phyloP scores from a whole-genome alignment of 2,329 filamentous ascomycete species.

The Saccharata proteae region DNA sequence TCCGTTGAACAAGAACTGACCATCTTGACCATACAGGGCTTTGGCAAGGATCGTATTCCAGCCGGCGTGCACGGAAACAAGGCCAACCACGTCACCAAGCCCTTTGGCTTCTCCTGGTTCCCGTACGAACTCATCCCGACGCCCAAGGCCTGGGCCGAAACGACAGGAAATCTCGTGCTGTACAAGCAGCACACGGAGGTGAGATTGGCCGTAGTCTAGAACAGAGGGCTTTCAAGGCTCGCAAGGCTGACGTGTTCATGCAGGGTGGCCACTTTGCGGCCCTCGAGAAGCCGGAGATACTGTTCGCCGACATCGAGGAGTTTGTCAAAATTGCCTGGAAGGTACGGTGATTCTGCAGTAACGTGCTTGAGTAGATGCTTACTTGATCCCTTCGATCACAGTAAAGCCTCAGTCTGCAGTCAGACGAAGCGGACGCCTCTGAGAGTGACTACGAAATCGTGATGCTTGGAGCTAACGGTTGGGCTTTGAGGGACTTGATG shows the following conservation, averaged over 20 bases:
- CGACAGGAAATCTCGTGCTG: conserved; percentile 26
- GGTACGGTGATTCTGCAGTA: neutral
- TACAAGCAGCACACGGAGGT: conserved; percentile 24
- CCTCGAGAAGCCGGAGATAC: conserved; percentile 30
- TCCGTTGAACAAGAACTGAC: too few species aligned
- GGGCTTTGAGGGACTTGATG: too few species aligned
- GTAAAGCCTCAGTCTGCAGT: too few species aligned
- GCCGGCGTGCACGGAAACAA: neutral
- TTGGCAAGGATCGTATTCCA: neutral
- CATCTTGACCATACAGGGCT: too few species aligned
- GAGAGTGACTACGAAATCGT: too few species aligned
- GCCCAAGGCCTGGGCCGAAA: conserved; percentile 25
- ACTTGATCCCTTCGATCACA: too few species aligned
- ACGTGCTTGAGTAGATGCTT: too few species aligned
- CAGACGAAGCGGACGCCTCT: too few species aligned
- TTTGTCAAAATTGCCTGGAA: conserved; percentile 19
- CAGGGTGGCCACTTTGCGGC: conserved; percentile 44
- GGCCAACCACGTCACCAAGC: conserved; percentile 18
- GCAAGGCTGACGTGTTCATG: neutral
- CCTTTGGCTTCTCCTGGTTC: conserved; percentile 33
- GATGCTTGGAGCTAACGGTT: too few species aligned
- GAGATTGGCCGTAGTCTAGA: conserved; percentile 10
- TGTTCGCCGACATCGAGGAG: conserved; percentile 34
- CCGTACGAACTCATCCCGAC: conserved; percentile 29
- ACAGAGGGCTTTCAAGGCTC: too few species aligned